Conservation (phyloP, 768 basidiomycete species). For the Amanita subjunquillea region DNA sequence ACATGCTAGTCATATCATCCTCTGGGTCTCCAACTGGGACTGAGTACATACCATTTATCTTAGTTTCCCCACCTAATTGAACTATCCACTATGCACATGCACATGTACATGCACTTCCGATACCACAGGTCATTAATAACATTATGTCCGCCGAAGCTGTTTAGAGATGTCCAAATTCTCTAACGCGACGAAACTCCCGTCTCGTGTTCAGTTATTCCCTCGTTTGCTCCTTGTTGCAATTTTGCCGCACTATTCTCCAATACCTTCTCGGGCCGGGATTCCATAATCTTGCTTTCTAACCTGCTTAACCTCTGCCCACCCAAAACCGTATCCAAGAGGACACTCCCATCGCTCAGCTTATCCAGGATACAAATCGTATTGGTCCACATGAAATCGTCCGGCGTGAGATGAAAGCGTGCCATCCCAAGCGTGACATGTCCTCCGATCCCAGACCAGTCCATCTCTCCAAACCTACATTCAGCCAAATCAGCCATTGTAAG, state of each 20-base stretch:
- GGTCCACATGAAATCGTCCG: background rate
- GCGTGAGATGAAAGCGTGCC: background rate
- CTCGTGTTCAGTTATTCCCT: background rate
- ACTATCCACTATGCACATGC: constrained; percentile 3
- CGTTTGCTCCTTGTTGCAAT: background rate
- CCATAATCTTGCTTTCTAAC: background rate
- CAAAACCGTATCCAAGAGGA: constrained; percentile 1
- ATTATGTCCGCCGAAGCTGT: background rate
- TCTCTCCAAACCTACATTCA: background rate
- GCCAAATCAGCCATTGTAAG: background rate
- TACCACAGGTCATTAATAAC: constrained; percentile 1
- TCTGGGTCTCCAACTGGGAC: constrained; percentile 1
- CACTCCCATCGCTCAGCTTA: background rate
- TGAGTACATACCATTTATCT: background rate
- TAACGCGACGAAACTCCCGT: background rate
- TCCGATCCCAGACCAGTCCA: constrained; percentile 2
- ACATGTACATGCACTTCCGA: constrained; percentile 2
- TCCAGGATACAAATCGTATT: background rate
- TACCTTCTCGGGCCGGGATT: background rate
- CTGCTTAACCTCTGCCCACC: background rate
- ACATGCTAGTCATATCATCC: constrained; percentile 6
- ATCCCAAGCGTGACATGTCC: background rate
- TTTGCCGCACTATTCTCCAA: background rate
- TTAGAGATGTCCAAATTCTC: background rate
- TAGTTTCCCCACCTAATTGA: background rate